These are phyloP conservation scores for Warburgia ugandensis DNA, from an alignment of 164 flowering plant genomes.

Conservation along the genomic window DNA sequence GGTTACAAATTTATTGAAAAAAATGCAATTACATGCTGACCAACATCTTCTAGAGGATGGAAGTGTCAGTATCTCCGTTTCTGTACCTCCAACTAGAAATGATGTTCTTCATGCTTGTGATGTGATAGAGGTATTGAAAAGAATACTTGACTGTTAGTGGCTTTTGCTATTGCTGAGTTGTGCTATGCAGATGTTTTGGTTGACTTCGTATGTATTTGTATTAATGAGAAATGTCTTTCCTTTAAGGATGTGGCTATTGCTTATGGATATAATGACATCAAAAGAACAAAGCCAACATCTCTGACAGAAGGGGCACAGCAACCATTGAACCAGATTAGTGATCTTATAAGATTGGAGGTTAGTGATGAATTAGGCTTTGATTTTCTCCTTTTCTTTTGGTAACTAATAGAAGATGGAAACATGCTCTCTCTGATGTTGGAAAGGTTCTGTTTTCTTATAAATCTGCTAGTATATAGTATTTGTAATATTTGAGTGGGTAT, in stretches of 20 bases:
- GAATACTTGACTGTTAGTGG: not conserved
- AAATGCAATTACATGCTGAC: slow-evolving; percentile 80
- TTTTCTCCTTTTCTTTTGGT: not conserved
- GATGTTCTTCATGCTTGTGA: slow-evolving; percentile 96
- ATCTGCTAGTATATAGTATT: too few species aligned
- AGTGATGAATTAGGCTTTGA: not conserved
- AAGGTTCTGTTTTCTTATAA: too few species aligned
- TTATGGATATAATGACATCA: slow-evolving; percentile 69
- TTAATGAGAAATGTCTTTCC: not conserved
- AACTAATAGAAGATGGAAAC: not conserved
- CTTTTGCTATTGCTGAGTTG: not conserved
- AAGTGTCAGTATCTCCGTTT: slow-evolving; percentile 35
- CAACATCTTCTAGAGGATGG: slow-evolving; percentile 33
- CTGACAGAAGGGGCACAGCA: slow-evolving; percentile 41
- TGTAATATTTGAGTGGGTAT: too few species aligned
- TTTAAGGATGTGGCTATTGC: slow-evolving; percentile 80
- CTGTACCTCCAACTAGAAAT: slow-evolving; percentile 94
- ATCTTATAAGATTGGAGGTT: slow-evolving; percentile 81
- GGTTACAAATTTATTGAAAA: slow-evolving; percentile 56
- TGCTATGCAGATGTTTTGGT: not conserved
- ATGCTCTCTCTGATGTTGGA: not conserved
- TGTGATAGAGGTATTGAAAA: slow-evolving; percentile 77
- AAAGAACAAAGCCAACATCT: slow-evolving; percentile 52
- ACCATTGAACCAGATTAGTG: slow-evolving; percentile 58
- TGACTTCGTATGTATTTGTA: not conserved